A percentile compares a stretch with the other conserved stretches of the same genome.
Evolutionary conservation across 257 asterid species (phyloP).

Genomic region (Parsonsia alboflavescens): DNA sequence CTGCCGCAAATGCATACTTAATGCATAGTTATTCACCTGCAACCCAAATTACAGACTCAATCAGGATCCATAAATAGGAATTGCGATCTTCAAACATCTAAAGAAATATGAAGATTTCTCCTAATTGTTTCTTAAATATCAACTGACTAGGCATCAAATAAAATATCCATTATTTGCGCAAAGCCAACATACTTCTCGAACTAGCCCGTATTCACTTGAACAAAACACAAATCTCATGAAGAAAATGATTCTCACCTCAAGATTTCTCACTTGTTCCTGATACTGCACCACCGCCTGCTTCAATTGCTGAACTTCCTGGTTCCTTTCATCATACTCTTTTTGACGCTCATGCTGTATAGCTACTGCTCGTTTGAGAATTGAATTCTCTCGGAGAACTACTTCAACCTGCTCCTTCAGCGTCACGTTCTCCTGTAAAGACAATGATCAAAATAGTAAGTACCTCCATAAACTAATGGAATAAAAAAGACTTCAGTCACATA

Average conservation of each 20-base stretch:
- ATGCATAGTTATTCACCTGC: slow-evolving; percentile 73
- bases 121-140: not conserved
- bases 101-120: not conserved
- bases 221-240: slow-evolving; percentile 1
- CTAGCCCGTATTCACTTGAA: not conserved
- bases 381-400: slow-evolving; percentile 45
- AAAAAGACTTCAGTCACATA: not conserved
- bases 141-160: not conserved
- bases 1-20: slow-evolving; percentile 58
- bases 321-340: slow-evolving; percentile 64
- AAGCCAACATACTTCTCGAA: not conserved
- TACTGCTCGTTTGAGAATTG: slow-evolving; percentile 74
- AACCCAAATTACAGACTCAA: slow-evolving; percentile 10
- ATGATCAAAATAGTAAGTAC: not conserved
- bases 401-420: slow-evolving; percentile 68
- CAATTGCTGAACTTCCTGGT: slow-evolving; percentile 59
- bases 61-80: not conserved
- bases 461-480: not conserved
- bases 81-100: not conserved
- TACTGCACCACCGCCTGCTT: slow-evolving; percentile 61
- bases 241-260: slow-evolving; percentile 45
- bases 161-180: not conserved
- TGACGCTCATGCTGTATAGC: slow-evolving; percentile 78
- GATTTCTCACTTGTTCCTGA: slow-evolving; percentile 64
- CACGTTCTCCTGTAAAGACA: slow-evolving; percentile 50